Conservation (phyloP, 208 protist species). For the Entamoeba histolytica region DNA sequence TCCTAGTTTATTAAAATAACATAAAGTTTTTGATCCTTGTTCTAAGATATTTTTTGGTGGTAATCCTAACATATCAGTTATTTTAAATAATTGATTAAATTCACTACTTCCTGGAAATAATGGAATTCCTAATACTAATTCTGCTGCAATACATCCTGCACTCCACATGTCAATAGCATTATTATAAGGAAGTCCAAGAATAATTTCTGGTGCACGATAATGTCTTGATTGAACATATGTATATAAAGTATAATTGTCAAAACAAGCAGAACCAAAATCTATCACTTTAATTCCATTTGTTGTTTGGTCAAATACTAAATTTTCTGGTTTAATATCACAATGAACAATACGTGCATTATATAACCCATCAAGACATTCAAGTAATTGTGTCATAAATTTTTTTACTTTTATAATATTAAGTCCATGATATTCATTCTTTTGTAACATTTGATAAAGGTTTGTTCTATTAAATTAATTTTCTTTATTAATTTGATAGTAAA, state of each 20-base stretch:
- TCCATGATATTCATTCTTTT: constrained; percentile 45
- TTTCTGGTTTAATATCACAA: too few relatives aligned
- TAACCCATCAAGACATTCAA: constrained; percentile 9
- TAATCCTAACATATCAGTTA: background rate
- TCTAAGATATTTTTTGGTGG: background rate
- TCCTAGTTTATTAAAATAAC: background rate
- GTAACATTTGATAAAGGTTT: constrained; percentile 63
- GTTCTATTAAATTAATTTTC: too few relatives aligned
- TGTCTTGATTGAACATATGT: constrained; percentile 70
- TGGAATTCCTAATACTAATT: constrained; percentile 53
- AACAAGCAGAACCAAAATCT: constrained; percentile 28
- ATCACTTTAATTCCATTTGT: background rate
- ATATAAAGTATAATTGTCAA: constrained; percentile 51
- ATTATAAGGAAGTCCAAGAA: constrained; percentile 67
- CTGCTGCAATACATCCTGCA: constrained; percentile 84
- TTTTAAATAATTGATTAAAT: background rate
- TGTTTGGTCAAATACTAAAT: constrained; percentile 39
- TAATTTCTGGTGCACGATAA: constrained; percentile 71
- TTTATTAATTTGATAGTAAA: too few relatives aligned
- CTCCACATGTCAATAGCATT: constrained; percentile 89
- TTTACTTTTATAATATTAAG: constrained; percentile 21
- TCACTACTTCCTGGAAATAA: constrained; percentile 58
- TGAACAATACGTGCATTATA: constrained; percentile 12
- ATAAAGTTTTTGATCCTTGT: background rate
- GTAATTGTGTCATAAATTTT: constrained; percentile 29